These are phyloP conservation scores for Ampelocalamus luodianensis DNA, from an alignment of 176 grass and related monocot species.

Conservation along the genomic window DNA sequence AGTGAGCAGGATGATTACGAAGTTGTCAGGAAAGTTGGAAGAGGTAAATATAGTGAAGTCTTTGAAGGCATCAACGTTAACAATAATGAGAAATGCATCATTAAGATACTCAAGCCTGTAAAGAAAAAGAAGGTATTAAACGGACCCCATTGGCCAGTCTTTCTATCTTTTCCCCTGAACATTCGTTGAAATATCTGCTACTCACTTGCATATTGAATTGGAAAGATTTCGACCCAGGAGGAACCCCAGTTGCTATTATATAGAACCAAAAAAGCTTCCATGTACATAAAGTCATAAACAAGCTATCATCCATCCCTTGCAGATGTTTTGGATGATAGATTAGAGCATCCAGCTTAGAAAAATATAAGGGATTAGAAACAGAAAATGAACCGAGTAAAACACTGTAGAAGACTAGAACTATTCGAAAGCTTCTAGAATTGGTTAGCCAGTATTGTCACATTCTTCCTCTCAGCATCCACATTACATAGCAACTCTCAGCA, in stretches of 20 bases:
- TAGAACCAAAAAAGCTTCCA: background rate
- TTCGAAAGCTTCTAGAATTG: background rate
- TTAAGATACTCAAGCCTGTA: conserved; percentile 99
- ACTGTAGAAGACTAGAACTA: background rate
- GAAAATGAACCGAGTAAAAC: background rate
- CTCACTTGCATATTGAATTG: background rate
- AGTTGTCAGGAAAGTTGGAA: conserved; percentile 92
- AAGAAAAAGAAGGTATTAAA: conserved; percentile 98
- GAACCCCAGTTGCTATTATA: background rate
- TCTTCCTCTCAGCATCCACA: background rate
- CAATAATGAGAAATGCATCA: conserved; percentile 90
- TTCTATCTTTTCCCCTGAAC: background rate
- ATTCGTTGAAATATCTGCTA: background rate
- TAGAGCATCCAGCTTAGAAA: background rate
- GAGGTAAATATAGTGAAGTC: conserved; percentile 99
- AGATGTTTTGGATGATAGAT: background rate
- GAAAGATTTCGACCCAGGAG: background rate
- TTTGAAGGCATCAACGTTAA: conserved; percentile 95
- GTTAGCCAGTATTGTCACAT: background rate
- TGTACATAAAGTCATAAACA: background rate
- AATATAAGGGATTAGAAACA: background rate
- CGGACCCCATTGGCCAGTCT: background rate
- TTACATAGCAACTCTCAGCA: background rate
- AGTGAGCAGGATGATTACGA: conserved; percentile 98
- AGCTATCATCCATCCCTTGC: background rate